phyloP scores from a whole-genome alignment of 2,329 filamentous ascomycete genomes.

The Gaeumannomyces tritici region DNA sequence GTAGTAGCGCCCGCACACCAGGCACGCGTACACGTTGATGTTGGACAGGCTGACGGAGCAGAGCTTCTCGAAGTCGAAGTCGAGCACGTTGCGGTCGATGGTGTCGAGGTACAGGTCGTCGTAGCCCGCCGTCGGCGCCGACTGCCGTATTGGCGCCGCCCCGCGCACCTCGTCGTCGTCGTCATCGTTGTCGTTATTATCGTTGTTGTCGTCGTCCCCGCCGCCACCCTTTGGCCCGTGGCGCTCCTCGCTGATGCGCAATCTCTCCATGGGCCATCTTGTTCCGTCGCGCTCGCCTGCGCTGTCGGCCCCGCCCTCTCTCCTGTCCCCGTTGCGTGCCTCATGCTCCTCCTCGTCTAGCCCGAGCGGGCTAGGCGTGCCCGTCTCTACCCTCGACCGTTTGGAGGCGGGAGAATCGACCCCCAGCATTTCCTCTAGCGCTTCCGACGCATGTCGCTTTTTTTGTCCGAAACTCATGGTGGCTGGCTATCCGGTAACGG shows the following conservation, averaged over 20 bases:
- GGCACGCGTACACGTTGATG: slow-evolving; percentile 96
- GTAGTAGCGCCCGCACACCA: slow-evolving; percentile 97
- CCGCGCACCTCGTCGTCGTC: slow-evolving; percentile 29
- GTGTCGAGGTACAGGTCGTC: slow-evolving; percentile 96
- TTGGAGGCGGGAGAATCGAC: slow-evolving; percentile 50
- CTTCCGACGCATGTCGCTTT: slow-evolving; percentile 38
- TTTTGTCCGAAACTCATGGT: not conserved
- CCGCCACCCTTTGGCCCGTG: slow-evolving; percentile 5
- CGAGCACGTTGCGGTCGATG: slow-evolving; percentile 82
- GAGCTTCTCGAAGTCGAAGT: slow-evolving; percentile 98
- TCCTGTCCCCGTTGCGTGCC: not conserved
- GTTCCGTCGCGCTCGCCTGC: slow-evolving; percentile 9
- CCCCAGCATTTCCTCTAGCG: slow-evolving; percentile 46
- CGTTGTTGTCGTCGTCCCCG: slow-evolving; percentile 18
- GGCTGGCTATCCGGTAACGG: not conserved
- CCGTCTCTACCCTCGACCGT: slow-evolving; percentile 39
- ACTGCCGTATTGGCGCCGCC: slow-evolving; percentile 53
- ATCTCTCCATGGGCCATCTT: not conserved
- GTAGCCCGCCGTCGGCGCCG: slow-evolving; percentile 77
- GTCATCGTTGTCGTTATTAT: slow-evolving; percentile 23
- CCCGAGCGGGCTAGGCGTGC: not conserved
- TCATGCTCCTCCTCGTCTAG: not conserved
- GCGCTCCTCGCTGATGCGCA: not conserved
- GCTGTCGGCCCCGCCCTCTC: slow-evolving; percentile 17
- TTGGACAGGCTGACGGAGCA: slow-evolving; percentile 94